phyloP scores from a whole-genome alignment of 345 rosid species.

The Ceriops zippeliana region DNA sequence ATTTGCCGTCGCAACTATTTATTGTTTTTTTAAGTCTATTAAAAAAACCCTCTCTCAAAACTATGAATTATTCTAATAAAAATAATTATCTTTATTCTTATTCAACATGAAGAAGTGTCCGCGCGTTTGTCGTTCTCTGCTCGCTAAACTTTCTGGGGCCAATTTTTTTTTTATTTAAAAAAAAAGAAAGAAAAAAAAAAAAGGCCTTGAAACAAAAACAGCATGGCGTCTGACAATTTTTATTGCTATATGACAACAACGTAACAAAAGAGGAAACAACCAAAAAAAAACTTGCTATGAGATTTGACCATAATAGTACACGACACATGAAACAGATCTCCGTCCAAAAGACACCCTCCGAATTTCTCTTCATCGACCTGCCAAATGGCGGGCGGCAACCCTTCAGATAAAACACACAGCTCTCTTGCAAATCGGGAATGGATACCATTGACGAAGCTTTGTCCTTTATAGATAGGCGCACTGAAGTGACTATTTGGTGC shows the following conservation, averaged over 20 bases:
- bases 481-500: slow-evolving; percentile 45
- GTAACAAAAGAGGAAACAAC: not conserved
- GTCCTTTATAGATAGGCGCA: not conserved
- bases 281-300: not conserved
- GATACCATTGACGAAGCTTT: not conserved
- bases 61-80: no score
- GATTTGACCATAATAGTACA: slow-evolving; percentile 1
- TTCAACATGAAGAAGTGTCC: no score
- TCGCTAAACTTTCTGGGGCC: not conserved
- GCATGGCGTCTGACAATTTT: not conserved
- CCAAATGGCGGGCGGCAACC: not conserved
- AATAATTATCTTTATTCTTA: no score
- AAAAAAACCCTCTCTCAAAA: no score
- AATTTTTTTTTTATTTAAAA: not conserved
- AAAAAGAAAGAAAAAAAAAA: not conserved
- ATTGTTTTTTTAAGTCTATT: no score
- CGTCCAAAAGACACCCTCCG: not conserved
- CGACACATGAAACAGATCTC: slow-evolving; percentile 9
- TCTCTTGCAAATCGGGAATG: not conserved
- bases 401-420: not conserved
- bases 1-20: no score
- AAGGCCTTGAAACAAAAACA: not conserved
- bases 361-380: not conserved
- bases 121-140: not conserved
- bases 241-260: not conserved